These are phyloP conservation scores for Lasiodiplodia sp. DNA, from an alignment of 2,329 filamentous ascomycete genomes.

Conservation along the genomic window DNA sequence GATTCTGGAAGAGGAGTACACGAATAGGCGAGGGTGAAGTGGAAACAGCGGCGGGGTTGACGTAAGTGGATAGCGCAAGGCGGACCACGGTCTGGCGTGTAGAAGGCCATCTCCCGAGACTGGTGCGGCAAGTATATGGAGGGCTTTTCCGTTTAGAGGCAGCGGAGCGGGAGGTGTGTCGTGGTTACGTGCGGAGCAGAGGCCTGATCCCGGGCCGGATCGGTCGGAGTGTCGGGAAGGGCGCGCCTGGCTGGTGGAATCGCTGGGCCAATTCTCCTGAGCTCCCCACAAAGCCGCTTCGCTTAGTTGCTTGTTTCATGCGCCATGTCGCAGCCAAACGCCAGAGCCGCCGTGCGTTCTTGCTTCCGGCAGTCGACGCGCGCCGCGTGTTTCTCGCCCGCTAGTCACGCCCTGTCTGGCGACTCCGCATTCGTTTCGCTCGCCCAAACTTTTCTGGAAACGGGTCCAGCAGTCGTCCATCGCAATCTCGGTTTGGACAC, in stretches of 20 bases:
- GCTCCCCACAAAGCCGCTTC: constrained; percentile 3
- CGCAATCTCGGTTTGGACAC: constrained; percentile 3
- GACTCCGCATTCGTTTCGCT: not conserved
- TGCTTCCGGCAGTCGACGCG: not conserved
- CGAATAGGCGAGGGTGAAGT: not conserved
- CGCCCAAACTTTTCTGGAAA: not conserved
- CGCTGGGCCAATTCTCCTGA: constrained; percentile 14
- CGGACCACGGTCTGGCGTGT: not conserved
- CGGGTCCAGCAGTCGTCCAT: not conserved
- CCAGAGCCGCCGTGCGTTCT: not conserved
- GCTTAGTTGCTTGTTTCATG: constrained; percentile 24
- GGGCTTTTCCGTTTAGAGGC: not conserved
- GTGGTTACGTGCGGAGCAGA: not conserved
- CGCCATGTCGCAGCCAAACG: constrained; percentile 7
- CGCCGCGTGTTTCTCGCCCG: constrained; percentile 17
- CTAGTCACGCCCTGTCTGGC: constrained; percentile 17
- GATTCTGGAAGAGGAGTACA: not conserved
- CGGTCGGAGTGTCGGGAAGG: constrained; percentile 20
- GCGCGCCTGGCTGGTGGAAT: constrained; percentile 17
- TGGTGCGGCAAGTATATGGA: constrained; percentile 17
- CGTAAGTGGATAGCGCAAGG: constrained; percentile 10
- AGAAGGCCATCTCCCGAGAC: not conserved
- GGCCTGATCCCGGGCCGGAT: constrained; percentile 4
- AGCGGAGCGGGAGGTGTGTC: not conserved
- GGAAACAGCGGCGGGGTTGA: constrained; percentile 15